phyloP scores from a whole-genome alignment of 208 protist species.

The Spironucleus salmonicida region DNA sequence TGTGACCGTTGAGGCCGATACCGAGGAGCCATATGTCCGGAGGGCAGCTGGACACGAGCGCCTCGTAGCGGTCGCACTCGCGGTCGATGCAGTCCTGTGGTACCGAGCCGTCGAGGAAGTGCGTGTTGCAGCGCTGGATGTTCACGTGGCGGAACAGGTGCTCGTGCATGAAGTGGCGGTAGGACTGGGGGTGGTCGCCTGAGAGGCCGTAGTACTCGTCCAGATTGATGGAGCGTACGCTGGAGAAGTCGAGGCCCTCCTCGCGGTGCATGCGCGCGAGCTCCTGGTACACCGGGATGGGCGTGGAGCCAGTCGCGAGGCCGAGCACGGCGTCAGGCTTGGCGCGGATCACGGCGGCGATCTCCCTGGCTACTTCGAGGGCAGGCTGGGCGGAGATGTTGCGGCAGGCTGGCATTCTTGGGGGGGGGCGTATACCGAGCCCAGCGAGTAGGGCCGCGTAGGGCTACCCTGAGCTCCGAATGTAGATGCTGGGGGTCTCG shows the following conservation, averaged over 20 bases:
- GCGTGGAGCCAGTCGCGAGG: slow-evolving; percentile 26
- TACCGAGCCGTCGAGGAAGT: slow-evolving; percentile 5
- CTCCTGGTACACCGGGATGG: slow-evolving; percentile 5
- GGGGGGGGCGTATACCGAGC: too few relatives aligned
- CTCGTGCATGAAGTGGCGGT: slow-evolving; percentile 34
- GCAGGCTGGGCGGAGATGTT: background rate
- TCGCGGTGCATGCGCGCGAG: background rate
- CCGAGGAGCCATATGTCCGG: slow-evolving; percentile 29
- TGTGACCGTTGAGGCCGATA: slow-evolving; percentile 31
- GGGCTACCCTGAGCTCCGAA: too few relatives aligned
- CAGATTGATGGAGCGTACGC: slow-evolving; percentile 24
- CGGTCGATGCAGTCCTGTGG: background rate
- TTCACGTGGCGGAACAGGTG: slow-evolving; percentile 29
- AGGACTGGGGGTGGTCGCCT: slow-evolving; percentile 16
- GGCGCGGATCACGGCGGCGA: background rate
- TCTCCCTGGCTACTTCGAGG: background rate
- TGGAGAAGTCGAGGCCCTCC: slow-evolving; percentile 22
- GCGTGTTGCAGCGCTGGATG: background rate
- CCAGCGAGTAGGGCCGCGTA: too few relatives aligned
- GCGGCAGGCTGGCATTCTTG: too few relatives aligned
- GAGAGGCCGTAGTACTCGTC: slow-evolving; percentile 32
- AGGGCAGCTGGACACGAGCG: background rate
- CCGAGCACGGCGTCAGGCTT: slow-evolving; percentile 24
- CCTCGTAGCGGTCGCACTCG: slow-evolving; percentile 22
- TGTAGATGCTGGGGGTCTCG: too few relatives aligned